Evolutionary conservation across 2,329 filamentous ascomycete genomes (phyloP).

Genomic region (Xylaria digitata): DNA sequence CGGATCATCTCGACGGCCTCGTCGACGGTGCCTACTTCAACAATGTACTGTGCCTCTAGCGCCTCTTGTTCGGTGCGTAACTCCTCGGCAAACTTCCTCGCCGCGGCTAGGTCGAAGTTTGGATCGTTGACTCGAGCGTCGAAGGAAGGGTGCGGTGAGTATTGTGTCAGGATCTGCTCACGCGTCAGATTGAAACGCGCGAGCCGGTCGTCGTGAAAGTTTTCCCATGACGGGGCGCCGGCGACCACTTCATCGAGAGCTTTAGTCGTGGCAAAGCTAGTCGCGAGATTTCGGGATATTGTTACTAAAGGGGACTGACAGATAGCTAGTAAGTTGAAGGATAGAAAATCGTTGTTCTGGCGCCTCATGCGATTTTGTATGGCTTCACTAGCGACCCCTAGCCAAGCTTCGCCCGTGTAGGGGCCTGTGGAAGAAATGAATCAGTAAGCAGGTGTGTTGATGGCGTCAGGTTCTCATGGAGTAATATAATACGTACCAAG

Average conservation of each 20-base stretch:
- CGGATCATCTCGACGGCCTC: constrained; percentile 65
- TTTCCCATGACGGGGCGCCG: constrained; percentile 45
- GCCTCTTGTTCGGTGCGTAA: constrained; percentile 56
- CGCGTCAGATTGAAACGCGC: constrained; percentile 34
- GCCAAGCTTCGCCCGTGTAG: constrained; percentile 68
- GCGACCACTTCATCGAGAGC: constrained; percentile 56
- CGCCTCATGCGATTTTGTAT: constrained; percentile 76
- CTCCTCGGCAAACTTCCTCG: constrained; percentile 53
- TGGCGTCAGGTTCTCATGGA: neutral
- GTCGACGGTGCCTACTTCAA: constrained; percentile 56
- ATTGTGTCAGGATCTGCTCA: constrained; percentile 27
- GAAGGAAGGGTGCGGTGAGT: constrained; percentile 6
- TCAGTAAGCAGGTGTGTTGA: constrained; percentile 12
- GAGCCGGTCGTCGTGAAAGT: constrained; percentile 39
- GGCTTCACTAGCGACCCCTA: constrained; percentile 69
- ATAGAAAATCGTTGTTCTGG: constrained; percentile 71
- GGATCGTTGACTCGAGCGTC: constrained; percentile 16
- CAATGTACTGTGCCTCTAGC: constrained; percentile 59
- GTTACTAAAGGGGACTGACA: constrained; percentile 71
- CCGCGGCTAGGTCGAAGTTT: constrained; percentile 40
- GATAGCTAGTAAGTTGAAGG: constrained; percentile 83
- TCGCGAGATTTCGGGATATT: constrained; percentile 60
- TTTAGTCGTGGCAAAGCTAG: constrained; percentile 55
- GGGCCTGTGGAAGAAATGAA: constrained; percentile 53
- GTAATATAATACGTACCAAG: constrained; percentile 60